Conservation (phyloP, 768 basidiomycete species). For the Butyriboletus loyo region DNA sequence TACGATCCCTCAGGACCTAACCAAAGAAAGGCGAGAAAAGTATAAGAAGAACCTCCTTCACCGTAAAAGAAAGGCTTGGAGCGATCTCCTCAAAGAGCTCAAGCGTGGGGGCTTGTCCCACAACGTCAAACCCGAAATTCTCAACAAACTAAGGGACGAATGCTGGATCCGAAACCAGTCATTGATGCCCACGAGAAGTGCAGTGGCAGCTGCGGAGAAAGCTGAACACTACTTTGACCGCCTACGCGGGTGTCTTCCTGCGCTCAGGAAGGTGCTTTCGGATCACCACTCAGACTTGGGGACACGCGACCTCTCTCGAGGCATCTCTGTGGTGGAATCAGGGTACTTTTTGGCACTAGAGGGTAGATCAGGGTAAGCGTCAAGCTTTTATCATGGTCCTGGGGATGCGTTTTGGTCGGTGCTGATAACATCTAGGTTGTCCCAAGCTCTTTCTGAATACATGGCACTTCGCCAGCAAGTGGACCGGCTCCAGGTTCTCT, state of each 20-base stretch:
- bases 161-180: conserved; percentile 70
- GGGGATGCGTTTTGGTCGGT: not conserved
- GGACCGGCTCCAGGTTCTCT: conserved; percentile 21
- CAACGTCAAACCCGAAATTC: conserved; percentile 67
- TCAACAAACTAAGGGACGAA: conserved; percentile 51
- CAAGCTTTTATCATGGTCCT: not conserved
- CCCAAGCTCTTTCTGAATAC: conserved; percentile 17
- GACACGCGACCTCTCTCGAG: conserved; percentile 85
- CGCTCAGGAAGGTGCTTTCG: conserved; percentile 56
- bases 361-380: conserved; percentile 59
- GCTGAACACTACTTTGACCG: conserved; percentile 64
- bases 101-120: conserved; percentile 73
- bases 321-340: conserved; percentile 75
- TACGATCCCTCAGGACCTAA: conserved; percentile 39
- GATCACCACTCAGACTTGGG: conserved; percentile 78
- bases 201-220: conserved; percentile 34
- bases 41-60: conserved; percentile 69
- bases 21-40: conserved; percentile 54
- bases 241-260: conserved; percentile 61
- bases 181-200: conserved; percentile 26
- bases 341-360: conserved; percentile 66
- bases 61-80: conserved; percentile 87
- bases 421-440: conserved; percentile 10
- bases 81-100: conserved; percentile 86
- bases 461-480: conserved; percentile 11